A percentile compares a stretch with the other conserved stretches of the same genome.
Evolutionary conservation across 2,329 filamentous ascomycete species (phyloP).

Genomic region (Ciborinia camelliae): DNA sequence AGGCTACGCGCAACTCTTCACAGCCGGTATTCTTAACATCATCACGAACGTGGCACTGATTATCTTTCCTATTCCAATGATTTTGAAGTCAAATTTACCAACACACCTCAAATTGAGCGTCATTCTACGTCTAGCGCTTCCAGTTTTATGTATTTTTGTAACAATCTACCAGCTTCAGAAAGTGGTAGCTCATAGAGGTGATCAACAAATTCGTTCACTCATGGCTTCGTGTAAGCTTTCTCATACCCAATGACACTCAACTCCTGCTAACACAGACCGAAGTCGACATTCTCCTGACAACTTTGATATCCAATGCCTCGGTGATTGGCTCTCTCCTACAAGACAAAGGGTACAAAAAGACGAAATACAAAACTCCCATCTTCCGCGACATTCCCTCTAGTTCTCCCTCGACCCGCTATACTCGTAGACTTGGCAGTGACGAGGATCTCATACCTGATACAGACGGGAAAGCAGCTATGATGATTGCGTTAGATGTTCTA

Average conservation of each 20-base stretch:
- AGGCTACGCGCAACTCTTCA: constrained; percentile 79
- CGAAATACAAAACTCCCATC: constrained; percentile 57
- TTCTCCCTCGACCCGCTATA: neutral
- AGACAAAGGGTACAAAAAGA: constrained; percentile 84
- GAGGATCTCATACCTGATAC: constrained; percentile 2
- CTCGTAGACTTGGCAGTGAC: neutral
- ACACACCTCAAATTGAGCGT: constrained; percentile 33
- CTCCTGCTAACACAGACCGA: neutral
- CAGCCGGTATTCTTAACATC: constrained; percentile 81
- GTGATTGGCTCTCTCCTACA: constrained; percentile 88
- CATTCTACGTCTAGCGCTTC: constrained; percentile 38
- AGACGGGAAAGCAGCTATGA: neutral
- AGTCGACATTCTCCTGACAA: constrained; percentile 80
- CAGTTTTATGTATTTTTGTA: constrained; percentile 71
- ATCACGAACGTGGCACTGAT: constrained; percentile 84
- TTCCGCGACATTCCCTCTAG: neutral
- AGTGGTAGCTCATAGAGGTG: constrained; percentile 64
- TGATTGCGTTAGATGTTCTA: neutral
- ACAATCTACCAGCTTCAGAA: constrained; percentile 75
- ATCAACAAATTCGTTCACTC: constrained; percentile 81
- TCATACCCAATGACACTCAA: neutral
- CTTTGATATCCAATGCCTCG: constrained; percentile 81
- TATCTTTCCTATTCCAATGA: constrained; percentile 82
- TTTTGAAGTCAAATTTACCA: constrained; percentile 71
- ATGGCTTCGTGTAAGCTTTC: constrained; percentile 58